Evolutionary conservation across 208 protist species (phyloP).

Genomic region (Wallacemonas sp.): DNA sequence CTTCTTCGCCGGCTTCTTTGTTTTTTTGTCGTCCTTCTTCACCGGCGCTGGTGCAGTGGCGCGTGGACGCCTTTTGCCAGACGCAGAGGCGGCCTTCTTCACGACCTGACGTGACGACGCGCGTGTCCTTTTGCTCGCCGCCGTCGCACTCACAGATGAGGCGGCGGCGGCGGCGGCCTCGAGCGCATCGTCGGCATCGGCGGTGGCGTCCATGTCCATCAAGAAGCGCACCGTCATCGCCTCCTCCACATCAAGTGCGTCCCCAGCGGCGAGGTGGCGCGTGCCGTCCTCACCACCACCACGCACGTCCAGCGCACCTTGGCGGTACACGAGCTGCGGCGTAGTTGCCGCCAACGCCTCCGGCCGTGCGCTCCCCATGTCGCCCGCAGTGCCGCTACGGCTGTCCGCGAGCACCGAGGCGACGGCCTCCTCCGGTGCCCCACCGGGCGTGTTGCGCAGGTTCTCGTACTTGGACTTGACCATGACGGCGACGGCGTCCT

Average conservation of each 20-base stretch:
- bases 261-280: slow-evolving; percentile 15
- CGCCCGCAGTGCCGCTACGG: neutral
- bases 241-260: slow-evolving; percentile 1
- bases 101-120: neutral
- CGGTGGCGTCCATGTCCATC: slow-evolving; percentile 35
- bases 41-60: too few species aligned
- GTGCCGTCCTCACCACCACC: slow-evolving; percentile 3
- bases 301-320: slow-evolving; percentile 8
- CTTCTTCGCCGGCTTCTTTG: too few species aligned
- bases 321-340: neutral
- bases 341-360: neutral
- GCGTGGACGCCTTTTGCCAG: too few species aligned
- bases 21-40: too few species aligned
- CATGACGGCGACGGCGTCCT: slow-evolving; percentile 18
- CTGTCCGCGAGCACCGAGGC: neutral
- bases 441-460: neutral
- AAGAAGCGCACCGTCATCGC: slow-evolving; percentile 22
- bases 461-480: slow-evolving; percentile 10
- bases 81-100: neutral
- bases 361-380: neutral
- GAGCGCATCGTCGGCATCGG: slow-evolving; percentile 31
- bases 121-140: neutral
- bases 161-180: slow-evolving; percentile 13
- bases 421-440: neutral
- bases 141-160: too few species aligned